Base-by-base conservation (phyloP, 768 basidiomycete genomes). In the Kwoniella botswanensis region DNA sequence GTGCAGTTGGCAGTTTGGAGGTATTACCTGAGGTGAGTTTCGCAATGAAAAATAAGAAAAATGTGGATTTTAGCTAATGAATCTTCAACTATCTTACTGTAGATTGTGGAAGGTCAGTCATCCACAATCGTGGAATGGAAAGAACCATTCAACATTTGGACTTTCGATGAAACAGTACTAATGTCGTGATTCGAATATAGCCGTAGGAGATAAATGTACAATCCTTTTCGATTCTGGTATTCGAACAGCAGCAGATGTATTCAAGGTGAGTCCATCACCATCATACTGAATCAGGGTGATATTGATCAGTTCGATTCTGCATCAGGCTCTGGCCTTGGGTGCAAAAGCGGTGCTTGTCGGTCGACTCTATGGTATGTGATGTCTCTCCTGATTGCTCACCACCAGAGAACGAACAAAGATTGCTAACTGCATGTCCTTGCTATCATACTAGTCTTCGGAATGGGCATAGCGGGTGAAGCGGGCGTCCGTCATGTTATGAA, bases 401-500 rank as follows among this genome's bases (percentile, higher is more conserved):
- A 56, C 17, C 12, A 56, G 24, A 56, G 12, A 17, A 56, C 55
- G 18, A 22, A 35, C 35, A 35, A 35, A 35, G 35, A 35, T 35
- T 35, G 35, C 35, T n/a, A 7, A 56, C 55, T 21, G 24, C 55
- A 52, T 52, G 5, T 52, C 22, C 54, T 18, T 59, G 29, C 3
- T n/a, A 59, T 7, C 12, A 52, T 46, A 21, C 61, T 52, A 67
- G 66, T 93, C 72, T 93, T 92, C 70, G 92, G 90, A 6, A 87
- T 91, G 55, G 85, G 90, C 6, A 83, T 90, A 13, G 90, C 85
- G 5, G 92, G 93, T 0, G 88, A 92, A 79, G 86, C 85, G 4
- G 93, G 93, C 2, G 88, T 92, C 12, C 89, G 92, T 75, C 89
- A 92, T 73, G 90, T 93, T 13, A 82, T 94, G 70, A 87, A 84